A percentile compares a stretch with the other conserved stretches of the same genome.
phyloP scores from a whole-genome alignment of 257 asterid genomes.

The Cinchona pubescens region DNA sequence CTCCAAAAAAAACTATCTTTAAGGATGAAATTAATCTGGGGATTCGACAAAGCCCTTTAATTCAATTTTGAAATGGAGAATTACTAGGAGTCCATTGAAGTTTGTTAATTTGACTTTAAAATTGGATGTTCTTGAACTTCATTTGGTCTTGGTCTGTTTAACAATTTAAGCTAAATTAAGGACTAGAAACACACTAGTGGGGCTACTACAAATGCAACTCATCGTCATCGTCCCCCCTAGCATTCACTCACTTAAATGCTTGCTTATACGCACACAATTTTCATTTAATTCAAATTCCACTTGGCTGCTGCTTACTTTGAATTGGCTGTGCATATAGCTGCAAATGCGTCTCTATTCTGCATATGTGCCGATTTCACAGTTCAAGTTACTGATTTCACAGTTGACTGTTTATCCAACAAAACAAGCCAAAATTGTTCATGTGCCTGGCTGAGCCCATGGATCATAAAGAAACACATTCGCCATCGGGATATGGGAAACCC shows the following conservation, averaged over 20 bases:
- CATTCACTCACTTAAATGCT: neutral
- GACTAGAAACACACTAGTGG: neutral
- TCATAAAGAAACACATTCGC: conserved; percentile 34
- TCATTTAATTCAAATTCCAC: neutral
- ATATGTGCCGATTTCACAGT: no score
- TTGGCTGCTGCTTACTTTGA: neutral
- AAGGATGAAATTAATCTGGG: neutral
- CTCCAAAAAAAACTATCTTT: neutral
- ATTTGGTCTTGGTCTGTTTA: neutral
- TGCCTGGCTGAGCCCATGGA: conserved; percentile 36
- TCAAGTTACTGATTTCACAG: no score
- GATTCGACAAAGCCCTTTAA: neutral
- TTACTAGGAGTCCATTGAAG: no score
- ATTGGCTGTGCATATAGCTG: conserved; percentile 30
- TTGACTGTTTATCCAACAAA: neutral
- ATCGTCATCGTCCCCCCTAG: neutral
- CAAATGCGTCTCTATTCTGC: conserved; percentile 20
- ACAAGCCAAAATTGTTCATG: conserved; percentile 5
- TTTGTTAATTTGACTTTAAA: no score
- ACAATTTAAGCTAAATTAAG: no score
- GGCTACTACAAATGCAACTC: neutral
- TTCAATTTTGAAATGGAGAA: neutral
- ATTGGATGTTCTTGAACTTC: neutral
- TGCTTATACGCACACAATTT: no score
- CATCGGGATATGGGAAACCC: conserved; percentile 63